Evolutionary conservation across 2,329 filamentous ascomycete genomes (phyloP).

Genomic region (Zymoseptoria ardabiliae): DNA sequence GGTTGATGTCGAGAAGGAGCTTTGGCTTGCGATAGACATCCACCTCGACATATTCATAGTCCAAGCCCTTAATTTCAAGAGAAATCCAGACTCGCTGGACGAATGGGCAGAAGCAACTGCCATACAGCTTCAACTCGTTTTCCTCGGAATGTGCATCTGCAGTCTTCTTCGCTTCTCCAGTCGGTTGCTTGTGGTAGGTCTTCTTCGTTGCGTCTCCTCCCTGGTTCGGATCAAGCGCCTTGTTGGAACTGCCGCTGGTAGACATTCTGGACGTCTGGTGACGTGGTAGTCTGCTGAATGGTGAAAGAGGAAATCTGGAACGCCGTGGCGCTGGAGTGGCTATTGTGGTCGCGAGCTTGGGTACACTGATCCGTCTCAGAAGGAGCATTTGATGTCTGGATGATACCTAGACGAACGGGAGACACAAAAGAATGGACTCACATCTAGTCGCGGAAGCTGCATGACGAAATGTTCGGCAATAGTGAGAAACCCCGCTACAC

Average conservation of each 20-base stretch:
- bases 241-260: conserved; percentile 9
- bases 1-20: conserved; percentile 66
- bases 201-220: conserved; percentile 50
- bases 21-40: conserved; percentile 71
- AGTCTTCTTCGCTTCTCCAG: conserved; percentile 62
- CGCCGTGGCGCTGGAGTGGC: too few species aligned
- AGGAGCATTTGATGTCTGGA: background rate
- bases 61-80: conserved; percentile 67
- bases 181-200: conserved; percentile 63
- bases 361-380: background rate
- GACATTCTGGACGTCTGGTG: conserved; percentile 1
- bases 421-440: background rate
- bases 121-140: conserved; percentile 67
- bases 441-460: background rate
- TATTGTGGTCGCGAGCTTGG: background rate
- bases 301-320: background rate
- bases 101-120: conserved; percentile 80
- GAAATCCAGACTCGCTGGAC: conserved; percentile 87
- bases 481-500: background rate
- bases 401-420: too few species aligned
- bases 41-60: conserved; percentile 81
- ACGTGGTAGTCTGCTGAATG: background rate
- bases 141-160: conserved; percentile 64
- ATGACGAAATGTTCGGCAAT: background rate
- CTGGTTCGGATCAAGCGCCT: conserved; percentile 38